Evolutionary conservation across 1,284 basidiomycete genomes (phyloP), one percentile per base, ranked within the genome.

Genomic region (Sporisorium exsertum): DNA sequence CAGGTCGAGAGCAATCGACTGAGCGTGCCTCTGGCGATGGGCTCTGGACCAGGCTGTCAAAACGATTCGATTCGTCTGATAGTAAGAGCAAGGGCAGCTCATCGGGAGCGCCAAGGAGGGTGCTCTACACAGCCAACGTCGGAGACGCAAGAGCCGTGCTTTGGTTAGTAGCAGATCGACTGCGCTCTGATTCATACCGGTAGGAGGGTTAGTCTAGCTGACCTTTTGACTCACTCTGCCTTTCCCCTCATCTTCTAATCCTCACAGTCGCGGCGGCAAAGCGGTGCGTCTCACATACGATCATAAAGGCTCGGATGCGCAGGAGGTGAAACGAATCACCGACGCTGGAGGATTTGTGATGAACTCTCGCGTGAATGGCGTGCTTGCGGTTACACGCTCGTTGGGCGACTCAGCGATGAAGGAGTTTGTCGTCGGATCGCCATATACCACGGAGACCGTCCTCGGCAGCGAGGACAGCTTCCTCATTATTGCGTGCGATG

Each of bases 341-440:
- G 96, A 98, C 83, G 96, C 97, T 0, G 97, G 97, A 18, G 97
- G 97, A 0, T 99, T 98, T 82, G 95, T 99, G 24, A 92, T 99
- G 92, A 97, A 97, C 84, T 95, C 96, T 72, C 91, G 97, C 12
- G 97, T 99, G 27, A 98, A 98, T 80, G 95, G 81, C 43, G 95
- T 99, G 12, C 88, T 99, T 61, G 95, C 95, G 10, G 97, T 99
- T 20, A 99, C 97, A 18, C 89, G 97, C 55, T 96, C 94, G 77
- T 88, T 99, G 47, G 97, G 97, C 51, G 97, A 99, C 85, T 93
- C 94, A 0, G 93, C 94, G 8, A 99, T 99, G 96, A 99, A 99
- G 87, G 96, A 99, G 82, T 99, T 97, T 84, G 96, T 99, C 9
- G 96, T 99, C 47, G 97, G 97, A 1, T 90, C 94, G 40, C 97